Evolutionary conservation across 805 yeast genomes (phyloP), one percentile per base, ranked within the genome.

Genomic region (Barnettozyma siamensis): DNA sequence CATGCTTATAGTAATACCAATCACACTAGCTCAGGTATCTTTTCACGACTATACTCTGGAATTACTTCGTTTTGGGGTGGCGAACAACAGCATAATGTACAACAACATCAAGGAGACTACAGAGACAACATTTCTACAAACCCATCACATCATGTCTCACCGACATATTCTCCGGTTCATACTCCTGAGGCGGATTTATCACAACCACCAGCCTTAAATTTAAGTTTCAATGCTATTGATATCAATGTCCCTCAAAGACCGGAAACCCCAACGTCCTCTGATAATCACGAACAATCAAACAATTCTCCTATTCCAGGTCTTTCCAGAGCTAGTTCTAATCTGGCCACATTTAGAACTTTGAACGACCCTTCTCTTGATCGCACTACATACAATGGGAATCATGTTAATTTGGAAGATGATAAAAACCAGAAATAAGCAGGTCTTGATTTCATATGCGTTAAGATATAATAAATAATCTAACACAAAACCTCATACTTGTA

Each of bases 371-470:
- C 55, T 19, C 36, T 64, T 16, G 71, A 69, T 18, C 59, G 74
- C 28, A 54, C 64, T 21, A 73, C 79, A 1, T 79, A 76, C 50
- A 78, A 79, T 50, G 84, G 83, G 1, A 80, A 78, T 52, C 68
- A 65, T 15, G 54, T 75, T 29, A 70, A 67, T 45, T 50, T 79
- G 36, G 78, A 78, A 49, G 80, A 76, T 48, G 75, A 76, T 27
- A 23, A 15, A 10, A 31, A 35, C 12, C 27, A 29, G 17, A 28
- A 29, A 28, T 23, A 21, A 32, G 26, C 29, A 13, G 29, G 29
- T 5, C 29, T 26, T 11, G n/a, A 11, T 26, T 26, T 13, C n/a
- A 26, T 23, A 23, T 10, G 13, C 29, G n/a, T 9, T 8, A 8
- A 26, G 6, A 26, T 26, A 13, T 5, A 26, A 11, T 13, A 26